Evolutionary conservation across 495 filamentous ascomycete genomes (phyloP), one percentile per base, ranked within the genome.

Genomic region (Neurospora sp.): DNA sequence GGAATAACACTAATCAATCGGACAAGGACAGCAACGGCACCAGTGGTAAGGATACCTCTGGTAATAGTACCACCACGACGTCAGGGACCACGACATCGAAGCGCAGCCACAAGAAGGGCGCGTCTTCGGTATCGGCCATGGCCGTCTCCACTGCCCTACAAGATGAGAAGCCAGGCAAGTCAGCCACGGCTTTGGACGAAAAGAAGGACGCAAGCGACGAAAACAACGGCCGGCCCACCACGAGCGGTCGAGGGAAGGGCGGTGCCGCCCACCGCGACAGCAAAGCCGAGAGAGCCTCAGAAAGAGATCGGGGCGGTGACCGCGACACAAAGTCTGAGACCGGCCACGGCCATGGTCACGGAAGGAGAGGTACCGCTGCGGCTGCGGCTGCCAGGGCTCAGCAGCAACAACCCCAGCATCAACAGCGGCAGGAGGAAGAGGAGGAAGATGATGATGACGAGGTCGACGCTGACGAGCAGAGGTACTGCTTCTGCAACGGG

Each of bases 401-500:
- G 9, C 44, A 70, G 1, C 77, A 80, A 8, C 84, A 83, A 75
- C 82, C 82, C 46, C 72, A 78, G 31, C 80, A 78, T 46, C 42
- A 82, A 78, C 70, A 82, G 81, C 41, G 79, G 75, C 10, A 77
- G 81, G 80, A 77, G 20, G 83, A 80, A 41, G 83, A 84, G 4
- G 86, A 86, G 39, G 88, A 87, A 1, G 89, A 91, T 49, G 89
- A 87, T 3, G 90, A 91, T 27, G 90, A 87, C 6, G 93, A 93
- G 39, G 89, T 88, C 16, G 94, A 94, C 71, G 91, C 88, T 16
- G 90, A 93, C 72, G 96, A 98, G 80, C 93, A 92, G 14, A 85
- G 90, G 66, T 99, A 98, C 82, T 99, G 96, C 82, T 93, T 94
- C 82, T 99, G 96, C 81, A 93, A 98, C 76, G 88, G 91, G 74